A percentile compares a stretch with the other conserved stretches of the same genome.
These are phyloP conservation scores for Parastagonospora nodorum DNA, from an alignment of 2,329 filamentous ascomycete genomes.

Conservation along the genomic window DNA sequence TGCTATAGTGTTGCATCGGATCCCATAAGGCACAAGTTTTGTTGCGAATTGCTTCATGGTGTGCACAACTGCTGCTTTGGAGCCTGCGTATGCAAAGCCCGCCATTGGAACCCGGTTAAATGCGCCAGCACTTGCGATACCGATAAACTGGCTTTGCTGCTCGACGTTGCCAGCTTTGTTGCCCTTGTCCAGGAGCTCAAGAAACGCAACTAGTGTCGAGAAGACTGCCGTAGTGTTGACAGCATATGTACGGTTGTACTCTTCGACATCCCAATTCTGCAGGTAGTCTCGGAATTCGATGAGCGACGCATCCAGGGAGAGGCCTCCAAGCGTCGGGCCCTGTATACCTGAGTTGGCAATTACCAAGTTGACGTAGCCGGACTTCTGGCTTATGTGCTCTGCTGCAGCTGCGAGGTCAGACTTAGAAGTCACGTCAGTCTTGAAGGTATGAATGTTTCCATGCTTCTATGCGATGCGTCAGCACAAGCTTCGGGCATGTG, in stretches of 20 bases:
- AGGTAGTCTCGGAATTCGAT: constrained; percentile 7
- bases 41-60: constrained; percentile 56
- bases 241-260: constrained; percentile 26
- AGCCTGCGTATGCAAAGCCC: constrained; percentile 9
- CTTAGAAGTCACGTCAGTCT: constrained; percentile 16
- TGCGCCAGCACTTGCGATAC: constrained; percentile 5
- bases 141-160: constrained; percentile 12
- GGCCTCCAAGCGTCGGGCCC: constrained; percentile 6
- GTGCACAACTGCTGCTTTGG: constrained; percentile 26
- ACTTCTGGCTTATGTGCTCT: constrained; percentile 1
- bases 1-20: constrained; percentile 55
- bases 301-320: constrained; percentile 4
- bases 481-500: neutral
- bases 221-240: constrained; percentile 45
- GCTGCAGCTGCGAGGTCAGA: constrained; percentile 8
- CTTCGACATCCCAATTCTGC: constrained; percentile 41
- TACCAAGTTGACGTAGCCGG: constrained; percentile 16
- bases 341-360: constrained; percentile 15
- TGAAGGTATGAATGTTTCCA: constrained; percentile 10
- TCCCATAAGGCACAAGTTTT: constrained; percentile 43
- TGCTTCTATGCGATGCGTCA: constrained; percentile 7
- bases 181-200: constrained; percentile 47
- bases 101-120: constrained; percentile 8
- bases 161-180: constrained; percentile 25
- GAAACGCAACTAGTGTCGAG: constrained; percentile 46